Evolutionary conservation across 768 basidiomycete species (phyloP).

Genomic region (Trametes gibbosa): DNA sequence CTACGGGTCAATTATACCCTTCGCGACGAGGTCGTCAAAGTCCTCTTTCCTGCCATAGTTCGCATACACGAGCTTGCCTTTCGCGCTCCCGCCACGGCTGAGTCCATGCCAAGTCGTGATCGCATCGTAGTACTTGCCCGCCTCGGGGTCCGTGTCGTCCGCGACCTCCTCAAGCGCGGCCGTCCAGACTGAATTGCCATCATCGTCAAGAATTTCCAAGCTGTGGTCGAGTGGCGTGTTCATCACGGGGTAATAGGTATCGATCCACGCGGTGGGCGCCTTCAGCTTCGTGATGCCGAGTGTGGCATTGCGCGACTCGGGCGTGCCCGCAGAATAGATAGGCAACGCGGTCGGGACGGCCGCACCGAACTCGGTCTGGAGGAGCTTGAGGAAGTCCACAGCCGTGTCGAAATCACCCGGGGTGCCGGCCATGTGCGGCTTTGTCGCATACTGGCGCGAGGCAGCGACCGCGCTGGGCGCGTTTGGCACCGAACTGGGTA

Average conservation of each 20-base stretch:
- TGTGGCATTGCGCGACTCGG: conserved; percentile 65
- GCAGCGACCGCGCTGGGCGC: conserved; percentile 46
- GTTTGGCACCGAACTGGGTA: conserved; percentile 48
- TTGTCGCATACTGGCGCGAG: conserved; percentile 50
- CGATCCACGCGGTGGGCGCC: conserved; percentile 73
- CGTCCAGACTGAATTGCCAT: conserved; percentile 55
- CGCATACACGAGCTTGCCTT: conserved; percentile 70
- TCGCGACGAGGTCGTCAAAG: conserved; percentile 59
- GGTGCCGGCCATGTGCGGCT: conserved; percentile 63
- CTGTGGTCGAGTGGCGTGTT: conserved; percentile 72
- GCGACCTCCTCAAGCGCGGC: conserved; percentile 76
- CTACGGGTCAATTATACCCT: conserved; percentile 20
- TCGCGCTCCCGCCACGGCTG: conserved; percentile 71
- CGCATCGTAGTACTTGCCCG: conserved; percentile 59
- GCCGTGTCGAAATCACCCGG: conserved; percentile 58
- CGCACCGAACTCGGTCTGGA: conserved; percentile 65
- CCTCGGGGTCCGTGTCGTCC: conserved; percentile 71
- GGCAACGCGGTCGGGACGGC: conserved; percentile 41
- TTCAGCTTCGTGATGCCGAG: conserved; percentile 44
- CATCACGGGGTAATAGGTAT: conserved; percentile 85
- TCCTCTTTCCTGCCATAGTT: conserved; percentile 79
- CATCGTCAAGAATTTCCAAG: conserved; percentile 60
- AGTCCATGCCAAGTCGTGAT: conserved; percentile 88
- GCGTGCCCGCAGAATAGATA: conserved; percentile 69
- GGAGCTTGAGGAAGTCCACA: conserved; percentile 60